phyloP scores from a whole-genome alignment of 495 filamentous ascomycete species.

The Aspergillus taichungensis region DNA sequence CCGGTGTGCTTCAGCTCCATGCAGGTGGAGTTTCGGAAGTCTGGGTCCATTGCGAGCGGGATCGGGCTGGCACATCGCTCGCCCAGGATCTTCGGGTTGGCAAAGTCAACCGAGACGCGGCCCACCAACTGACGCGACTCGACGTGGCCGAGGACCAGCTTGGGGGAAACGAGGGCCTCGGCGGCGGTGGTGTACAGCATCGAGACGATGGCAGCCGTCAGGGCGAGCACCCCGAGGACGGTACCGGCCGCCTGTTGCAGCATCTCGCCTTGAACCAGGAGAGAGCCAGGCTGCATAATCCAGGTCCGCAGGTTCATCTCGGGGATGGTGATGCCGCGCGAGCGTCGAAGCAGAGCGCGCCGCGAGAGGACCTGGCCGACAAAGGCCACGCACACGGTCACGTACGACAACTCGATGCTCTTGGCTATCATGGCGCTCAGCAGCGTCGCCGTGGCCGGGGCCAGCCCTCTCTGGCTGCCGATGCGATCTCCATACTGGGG shows the following conservation, averaged over 20 bases:
- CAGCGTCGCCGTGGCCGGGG: constrained; percentile 48
- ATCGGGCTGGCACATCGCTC: constrained; percentile 53
- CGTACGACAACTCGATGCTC: constrained; percentile 66
- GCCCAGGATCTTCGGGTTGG: constrained; percentile 45
- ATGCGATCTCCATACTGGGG: constrained; percentile 52
- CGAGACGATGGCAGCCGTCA: constrained; percentile 51
- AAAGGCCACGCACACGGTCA: constrained; percentile 67
- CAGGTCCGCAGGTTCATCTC: constrained; percentile 59
- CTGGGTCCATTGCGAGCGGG: constrained; percentile 20
- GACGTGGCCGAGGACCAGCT: constrained; percentile 45
- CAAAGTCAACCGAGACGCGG: constrained; percentile 48
- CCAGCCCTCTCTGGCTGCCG: constrained; percentile 35
- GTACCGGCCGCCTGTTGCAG: constrained; percentile 52
- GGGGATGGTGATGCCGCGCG: constrained; percentile 55
- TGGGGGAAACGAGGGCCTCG: constrained; percentile 60
- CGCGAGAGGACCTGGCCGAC: constrained; percentile 63
- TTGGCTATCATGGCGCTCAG: constrained; percentile 60
- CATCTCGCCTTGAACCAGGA: constrained; percentile 57
- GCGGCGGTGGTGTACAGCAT: constrained; percentile 69
- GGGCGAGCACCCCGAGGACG: constrained; percentile 46
- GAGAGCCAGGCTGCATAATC: constrained; percentile 54
- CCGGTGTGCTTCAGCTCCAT: constrained; percentile 56
- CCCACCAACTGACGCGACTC: constrained; percentile 39
- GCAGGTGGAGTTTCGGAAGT: constrained; percentile 42
- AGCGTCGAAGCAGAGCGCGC: constrained; percentile 47